phyloP scores from a whole-genome alignment of 2,329 filamentous ascomycete species.

The Botryotinia narcissicola region DNA sequence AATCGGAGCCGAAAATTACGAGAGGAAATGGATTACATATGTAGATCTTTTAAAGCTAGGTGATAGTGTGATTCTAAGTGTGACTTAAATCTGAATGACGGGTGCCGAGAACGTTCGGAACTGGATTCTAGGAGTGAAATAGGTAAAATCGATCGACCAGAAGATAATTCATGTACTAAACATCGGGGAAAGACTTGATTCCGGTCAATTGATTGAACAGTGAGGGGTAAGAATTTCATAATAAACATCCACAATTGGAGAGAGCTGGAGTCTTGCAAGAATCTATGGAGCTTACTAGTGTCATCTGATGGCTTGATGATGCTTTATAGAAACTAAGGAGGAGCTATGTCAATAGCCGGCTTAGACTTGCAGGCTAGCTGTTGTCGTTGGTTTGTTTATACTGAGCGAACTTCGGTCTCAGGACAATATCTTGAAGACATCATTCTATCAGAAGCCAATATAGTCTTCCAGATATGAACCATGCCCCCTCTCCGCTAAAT shows the following conservation, averaged over 20 bases:
- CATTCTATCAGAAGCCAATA: neutral
- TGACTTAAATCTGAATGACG: neutral
- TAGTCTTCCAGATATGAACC: too few relatives aligned
- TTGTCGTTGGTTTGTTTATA: neutral
- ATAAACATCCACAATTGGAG: neutral
- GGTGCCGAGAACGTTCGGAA: neutral
- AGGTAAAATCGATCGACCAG: neutral
- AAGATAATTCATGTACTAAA: neutral
- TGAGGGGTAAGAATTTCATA: neutral
- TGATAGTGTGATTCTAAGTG: neutral
- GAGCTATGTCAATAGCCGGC: rapidly evolving
- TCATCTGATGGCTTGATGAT: neutral
- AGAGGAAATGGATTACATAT: neutral
- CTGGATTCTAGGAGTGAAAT: neutral
- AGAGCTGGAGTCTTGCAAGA: neutral
- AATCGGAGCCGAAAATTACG: neutral
- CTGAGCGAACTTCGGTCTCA: neutral
- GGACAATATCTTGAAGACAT: too few relatives aligned
- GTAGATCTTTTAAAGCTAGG: neutral
- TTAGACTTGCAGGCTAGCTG: neutral
- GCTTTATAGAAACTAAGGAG: neutral
- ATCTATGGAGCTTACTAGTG: neutral
- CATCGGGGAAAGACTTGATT: neutral
- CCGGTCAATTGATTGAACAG: neutral
- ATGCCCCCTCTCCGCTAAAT: neutral